phyloP scores from a whole-genome alignment of 75 land plant species.

The Sequoia sempervirens region DNA sequence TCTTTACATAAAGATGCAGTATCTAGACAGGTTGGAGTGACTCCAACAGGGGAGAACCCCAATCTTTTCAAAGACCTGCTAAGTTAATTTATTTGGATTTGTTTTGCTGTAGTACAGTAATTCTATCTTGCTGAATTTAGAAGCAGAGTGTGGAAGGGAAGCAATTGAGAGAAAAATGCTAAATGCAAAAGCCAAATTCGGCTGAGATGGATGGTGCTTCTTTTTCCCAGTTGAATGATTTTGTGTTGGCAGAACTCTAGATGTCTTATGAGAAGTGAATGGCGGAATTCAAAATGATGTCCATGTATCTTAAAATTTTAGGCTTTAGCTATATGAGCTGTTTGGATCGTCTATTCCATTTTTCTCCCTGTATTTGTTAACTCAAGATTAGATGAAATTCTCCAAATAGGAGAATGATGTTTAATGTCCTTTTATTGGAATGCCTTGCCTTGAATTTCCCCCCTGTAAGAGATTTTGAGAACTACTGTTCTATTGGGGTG shows the following conservation, averaged over 20 bases:
- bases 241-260: constrained; percentile 3
- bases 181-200: background rate
- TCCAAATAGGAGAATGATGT: constrained; percentile 10
- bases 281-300: background rate
- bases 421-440: constrained; percentile 1
- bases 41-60: constrained; percentile 72
- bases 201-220: background rate
- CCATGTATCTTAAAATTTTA: background rate
- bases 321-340: background rate
- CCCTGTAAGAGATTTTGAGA: background rate
- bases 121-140: background rate
- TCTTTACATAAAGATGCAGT: constrained; percentile 73
- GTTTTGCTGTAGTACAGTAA: background rate
- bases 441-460: background rate
- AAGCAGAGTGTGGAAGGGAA: constrained; percentile 3
- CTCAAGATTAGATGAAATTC: constrained; percentile 4
- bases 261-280: background rate
- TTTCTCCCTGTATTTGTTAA: background rate
- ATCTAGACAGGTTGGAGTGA: constrained; percentile 88
- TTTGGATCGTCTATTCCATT: background rate
- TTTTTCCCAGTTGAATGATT: constrained; percentile 4
- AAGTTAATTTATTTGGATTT: constrained; percentile 26
- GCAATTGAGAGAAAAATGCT: background rate
- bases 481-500: background rate
- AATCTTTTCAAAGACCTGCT: constrained; percentile 86